phyloP scores from a whole-genome alignment of 345 rosid genomes.

The Boechera retrofracta region DNA sequence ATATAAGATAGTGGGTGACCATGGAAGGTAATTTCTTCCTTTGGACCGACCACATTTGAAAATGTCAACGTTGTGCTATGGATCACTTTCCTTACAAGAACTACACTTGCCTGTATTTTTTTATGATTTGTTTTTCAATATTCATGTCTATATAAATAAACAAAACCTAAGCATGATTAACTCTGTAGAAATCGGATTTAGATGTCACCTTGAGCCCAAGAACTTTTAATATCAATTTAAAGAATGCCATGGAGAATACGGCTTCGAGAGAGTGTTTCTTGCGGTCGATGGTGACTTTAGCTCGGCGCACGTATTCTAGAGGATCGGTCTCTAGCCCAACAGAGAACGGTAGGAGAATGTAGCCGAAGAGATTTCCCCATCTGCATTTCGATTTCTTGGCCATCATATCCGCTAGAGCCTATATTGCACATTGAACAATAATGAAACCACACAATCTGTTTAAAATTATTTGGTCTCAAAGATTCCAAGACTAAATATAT shows the following conservation, averaged over 20 bases:
- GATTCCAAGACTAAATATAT: background rate
- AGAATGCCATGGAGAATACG: conserved; percentile 48
- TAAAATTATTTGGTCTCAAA: background rate
- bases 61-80: conserved; percentile 55
- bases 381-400: conserved; percentile 51
- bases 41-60: conserved; percentile 66
- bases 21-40: conserved; percentile 63
- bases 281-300: conserved; percentile 57
- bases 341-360: conserved; percentile 55
- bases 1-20: conserved; percentile 67
- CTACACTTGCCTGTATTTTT: conserved; percentile 52
- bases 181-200: background rate
- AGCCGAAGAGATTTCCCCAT: conserved; percentile 70
- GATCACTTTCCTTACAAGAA: conserved; percentile 59
- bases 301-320: conserved; percentile 55
- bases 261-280: conserved; percentile 68
- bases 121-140: background rate
- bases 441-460: conserved; percentile 4
- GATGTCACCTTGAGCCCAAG: conserved; percentile 52
- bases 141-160: background rate
- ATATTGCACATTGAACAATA: conserved; percentile 13
- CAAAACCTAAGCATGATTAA: conserved; percentile 14
- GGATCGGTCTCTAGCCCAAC: conserved; percentile 54
- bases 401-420: conserved; percentile 68
- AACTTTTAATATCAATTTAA: conserved; percentile 42